Evolutionary conservation across 2,329 filamentous ascomycete species (phyloP).

Genomic region (Cladobotryum mycophilum): DNA sequence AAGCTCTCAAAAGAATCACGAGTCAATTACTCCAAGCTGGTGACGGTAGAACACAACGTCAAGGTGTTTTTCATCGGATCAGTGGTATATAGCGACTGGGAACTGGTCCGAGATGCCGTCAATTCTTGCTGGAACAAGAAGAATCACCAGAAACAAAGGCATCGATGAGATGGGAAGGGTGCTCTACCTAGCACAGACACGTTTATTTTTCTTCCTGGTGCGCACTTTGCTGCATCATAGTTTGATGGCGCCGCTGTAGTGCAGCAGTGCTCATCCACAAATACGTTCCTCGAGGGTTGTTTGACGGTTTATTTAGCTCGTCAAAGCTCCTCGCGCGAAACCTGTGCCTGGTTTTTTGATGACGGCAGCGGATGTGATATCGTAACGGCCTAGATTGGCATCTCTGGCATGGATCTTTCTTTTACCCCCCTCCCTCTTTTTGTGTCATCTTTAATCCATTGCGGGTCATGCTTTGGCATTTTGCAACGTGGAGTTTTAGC

Average conservation of each 20-base stretch:
- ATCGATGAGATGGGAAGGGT: slow-evolving; percentile 9
- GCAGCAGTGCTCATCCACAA: slow-evolving; percentile 19
- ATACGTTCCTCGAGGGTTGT: slow-evolving; percentile 24
- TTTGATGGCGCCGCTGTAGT: slow-evolving; percentile 9
- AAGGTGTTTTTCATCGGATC: slow-evolving; percentile 52
- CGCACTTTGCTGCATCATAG: slow-evolving; percentile 2
- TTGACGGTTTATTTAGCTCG: not conserved
- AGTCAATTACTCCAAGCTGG: slow-evolving; percentile 52
- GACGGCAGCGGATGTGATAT: not conserved
- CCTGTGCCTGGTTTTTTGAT: slow-evolving; percentile 7
- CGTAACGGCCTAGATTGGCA: not conserved
- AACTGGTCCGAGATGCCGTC: slow-evolving; percentile 38
- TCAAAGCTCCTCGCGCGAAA: slow-evolving; percentile 14
- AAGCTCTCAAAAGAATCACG: slow-evolving; percentile 44
- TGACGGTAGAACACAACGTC: slow-evolving; percentile 52
- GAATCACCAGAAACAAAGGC: slow-evolving; percentile 28
- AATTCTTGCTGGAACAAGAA: slow-evolving; percentile 45
- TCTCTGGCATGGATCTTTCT: not conserved
- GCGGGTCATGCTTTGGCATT: not conserved
- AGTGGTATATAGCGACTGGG: slow-evolving; percentile 34
- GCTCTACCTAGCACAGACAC: slow-evolving; percentile 10
- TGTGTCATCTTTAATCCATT: not conserved
- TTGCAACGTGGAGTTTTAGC: not conserved
- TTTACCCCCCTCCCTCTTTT: not conserved
- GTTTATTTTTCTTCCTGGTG: slow-evolving; percentile 10